phyloP scores from a whole-genome alignment of 73 alveolate species.

The Urostyla sp. region DNA sequence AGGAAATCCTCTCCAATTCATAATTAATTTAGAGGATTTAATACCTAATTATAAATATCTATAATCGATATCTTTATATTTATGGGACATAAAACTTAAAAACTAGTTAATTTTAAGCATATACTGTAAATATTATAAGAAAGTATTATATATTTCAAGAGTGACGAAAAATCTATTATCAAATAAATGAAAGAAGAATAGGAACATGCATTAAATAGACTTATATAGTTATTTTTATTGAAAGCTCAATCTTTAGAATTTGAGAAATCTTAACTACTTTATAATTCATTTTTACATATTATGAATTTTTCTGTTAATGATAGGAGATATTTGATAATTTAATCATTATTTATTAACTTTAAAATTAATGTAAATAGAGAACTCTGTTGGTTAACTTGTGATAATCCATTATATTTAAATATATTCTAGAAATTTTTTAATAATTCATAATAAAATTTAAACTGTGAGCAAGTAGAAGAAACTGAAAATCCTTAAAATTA shows the following conservation, averaged over 20 bases:
- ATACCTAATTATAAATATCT: too few species aligned
- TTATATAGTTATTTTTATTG: conserved; percentile 22
- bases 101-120: conserved; percentile 34
- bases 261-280: conserved; percentile 31
- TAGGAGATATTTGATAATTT: conserved; percentile 25
- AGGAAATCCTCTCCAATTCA: conserved; percentile 17
- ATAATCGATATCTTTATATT: conserved; percentile 22
- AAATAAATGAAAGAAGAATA: conserved; percentile 24
- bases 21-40: conserved; percentile 5
- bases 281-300: conserved; percentile 4
- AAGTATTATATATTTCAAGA: conserved; percentile 31
- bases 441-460: background rate
- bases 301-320: conserved; percentile 30
- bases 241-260: conserved; percentile 17
- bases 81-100: conserved; percentile 37
- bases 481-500: conserved; percentile 1
- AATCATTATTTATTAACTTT: background rate
- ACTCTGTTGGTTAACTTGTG: conserved; percentile 41
- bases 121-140: conserved; percentile 8
- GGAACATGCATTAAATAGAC: conserved; percentile 29
- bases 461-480: background rate
- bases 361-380: conserved; percentile 31
- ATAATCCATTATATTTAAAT: conserved; percentile 31
- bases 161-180: conserved; percentile 1
- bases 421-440: background rate